phyloP scores from a whole-genome alignment of 371 early-diverging fungal genomes.

The Massospora cicadina region DNA sequence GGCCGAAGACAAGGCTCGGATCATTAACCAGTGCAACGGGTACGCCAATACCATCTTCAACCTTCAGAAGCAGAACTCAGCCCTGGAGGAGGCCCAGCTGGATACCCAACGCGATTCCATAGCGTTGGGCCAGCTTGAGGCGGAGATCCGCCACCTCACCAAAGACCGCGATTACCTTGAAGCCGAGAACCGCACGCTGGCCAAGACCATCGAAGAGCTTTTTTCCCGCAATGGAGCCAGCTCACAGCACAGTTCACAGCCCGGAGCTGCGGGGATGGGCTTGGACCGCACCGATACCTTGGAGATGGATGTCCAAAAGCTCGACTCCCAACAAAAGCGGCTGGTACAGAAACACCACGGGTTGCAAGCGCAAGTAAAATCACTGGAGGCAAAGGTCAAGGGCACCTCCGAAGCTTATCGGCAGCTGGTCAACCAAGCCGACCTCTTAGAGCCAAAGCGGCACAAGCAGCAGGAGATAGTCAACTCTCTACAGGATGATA shows the following conservation, averaged over 20 bases:
- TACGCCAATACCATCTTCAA: background rate
- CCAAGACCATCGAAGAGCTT: background rate
- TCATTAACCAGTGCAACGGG: background rate
- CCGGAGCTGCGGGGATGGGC: background rate
- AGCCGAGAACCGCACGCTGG: background rate
- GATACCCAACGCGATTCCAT: no score
- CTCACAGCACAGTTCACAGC: background rate
- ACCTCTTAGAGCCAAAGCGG: background rate
- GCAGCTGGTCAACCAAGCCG: background rate
- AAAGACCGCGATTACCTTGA: background rate
- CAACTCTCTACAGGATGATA: background rate
- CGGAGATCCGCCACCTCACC: background rate
- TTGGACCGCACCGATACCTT: background rate
- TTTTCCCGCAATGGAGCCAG: background rate
- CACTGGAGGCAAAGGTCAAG: background rate
- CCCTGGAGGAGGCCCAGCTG: background rate
- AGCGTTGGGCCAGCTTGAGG: background rate
- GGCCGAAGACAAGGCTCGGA: background rate
- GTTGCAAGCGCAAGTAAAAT: background rate
- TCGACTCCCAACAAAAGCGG: background rate
- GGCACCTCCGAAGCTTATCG: background rate
- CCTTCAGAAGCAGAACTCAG: background rate
- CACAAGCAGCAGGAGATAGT: background rate
- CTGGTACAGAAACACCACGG: background rate
- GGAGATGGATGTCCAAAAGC: background rate